Evolutionary conservation across 1,139 yeast genomes (phyloP), one percentile per base, ranked within the genome.

Genomic region (Hansenula lynferdii): DNA sequence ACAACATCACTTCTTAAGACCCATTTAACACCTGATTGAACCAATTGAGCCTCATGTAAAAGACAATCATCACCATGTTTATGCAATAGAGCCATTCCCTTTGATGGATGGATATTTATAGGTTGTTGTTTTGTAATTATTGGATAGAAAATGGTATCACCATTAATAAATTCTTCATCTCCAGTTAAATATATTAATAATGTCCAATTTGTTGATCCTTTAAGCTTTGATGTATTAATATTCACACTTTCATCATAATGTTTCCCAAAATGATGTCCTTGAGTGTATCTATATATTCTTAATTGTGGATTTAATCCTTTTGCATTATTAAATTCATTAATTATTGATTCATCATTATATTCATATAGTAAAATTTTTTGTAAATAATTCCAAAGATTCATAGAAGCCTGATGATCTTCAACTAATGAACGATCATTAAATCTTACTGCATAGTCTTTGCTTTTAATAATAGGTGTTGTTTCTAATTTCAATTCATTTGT

Each of bases 21-120:
- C 86, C 85, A 80, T 52, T 80, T 80, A 31, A 60, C 75, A 0
- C 86, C 86, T 5, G 49, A 56, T 15, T 53, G 58, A 0, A 80
- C 84, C 39, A 67, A 47, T 44, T 72, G 74, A 2, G 77, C 85
- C 50, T 79, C 85, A 48, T 80, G 86, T 38, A 69, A 55, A 47
- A 80, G 54, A 52, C 86, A 80, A 48, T 78, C 82, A 42, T 75
- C 80, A 0, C 85, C 85, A 51, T 80, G 86, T 46, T 77, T 77
- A 51, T 80, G 86, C 37, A 80, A 58, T 33, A 80, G 62, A 0
- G 82, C 81, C 72, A 74, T 67, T 0, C 85, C 86, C 46, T 66
- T 69, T 12, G 58, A 50, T 0, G 84, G 83, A 41, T 70, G 72
- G 2, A 77, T 63, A 1, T 29, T 24, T 2, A 48, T 23, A 5